phyloP scores from a whole-genome alignment of 768 basidiomycete species.

The Paxillus involutus region DNA sequence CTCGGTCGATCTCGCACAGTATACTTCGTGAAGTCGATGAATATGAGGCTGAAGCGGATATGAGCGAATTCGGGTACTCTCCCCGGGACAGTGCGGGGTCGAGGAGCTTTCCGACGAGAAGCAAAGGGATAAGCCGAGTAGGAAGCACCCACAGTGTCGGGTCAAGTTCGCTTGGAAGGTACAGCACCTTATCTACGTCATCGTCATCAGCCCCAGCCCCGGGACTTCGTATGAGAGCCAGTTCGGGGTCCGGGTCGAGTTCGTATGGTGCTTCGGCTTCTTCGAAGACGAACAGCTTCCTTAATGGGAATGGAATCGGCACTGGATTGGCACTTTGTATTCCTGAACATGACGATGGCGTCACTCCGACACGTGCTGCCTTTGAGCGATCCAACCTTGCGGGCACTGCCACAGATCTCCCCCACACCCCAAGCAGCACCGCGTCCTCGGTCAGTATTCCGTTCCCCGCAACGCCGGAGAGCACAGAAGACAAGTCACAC shows the following conservation, averaged over 20 bases:
- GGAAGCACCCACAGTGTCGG: constrained; percentile 18
- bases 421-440: constrained; percentile 31
- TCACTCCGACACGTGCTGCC: constrained; percentile 28
- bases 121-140: constrained; percentile 19
- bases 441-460: constrained; percentile 29
- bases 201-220: constrained; percentile 15
- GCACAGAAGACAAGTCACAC: constrained; percentile 16
- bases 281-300: constrained; percentile 10
- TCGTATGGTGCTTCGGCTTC: constrained; percentile 11
- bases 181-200: constrained; percentile 22
- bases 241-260: constrained; percentile 21
- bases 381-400: constrained; percentile 27
- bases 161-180: constrained; percentile 22
- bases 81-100: constrained; percentile 10
- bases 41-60: background rate
- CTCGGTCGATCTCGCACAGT: constrained; percentile 28
- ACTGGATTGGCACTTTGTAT: constrained; percentile 26
- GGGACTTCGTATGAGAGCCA: constrained; percentile 8
- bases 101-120: constrained; percentile 24
- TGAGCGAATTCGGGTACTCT: constrained; percentile 27
- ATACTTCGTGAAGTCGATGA: constrained; percentile 33
- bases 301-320: background rate
- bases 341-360: constrained; percentile 28
- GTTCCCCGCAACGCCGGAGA: constrained; percentile 29
- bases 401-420: constrained; percentile 12